Conservation (phyloP, 495 filamentous ascomycete species). For the Neurospora pannonica region DNA sequence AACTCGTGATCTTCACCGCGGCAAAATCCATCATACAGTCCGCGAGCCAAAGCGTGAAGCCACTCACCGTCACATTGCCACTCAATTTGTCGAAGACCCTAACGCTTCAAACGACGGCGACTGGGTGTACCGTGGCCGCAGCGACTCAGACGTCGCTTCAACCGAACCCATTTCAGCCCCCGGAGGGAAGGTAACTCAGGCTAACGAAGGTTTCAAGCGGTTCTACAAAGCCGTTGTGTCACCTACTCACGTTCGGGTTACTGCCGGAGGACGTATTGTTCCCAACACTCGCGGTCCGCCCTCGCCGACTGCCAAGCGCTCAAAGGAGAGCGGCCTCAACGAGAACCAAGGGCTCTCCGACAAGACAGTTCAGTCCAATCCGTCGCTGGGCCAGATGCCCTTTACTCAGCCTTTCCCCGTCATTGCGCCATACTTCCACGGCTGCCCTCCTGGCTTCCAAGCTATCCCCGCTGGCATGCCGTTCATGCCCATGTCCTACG, state of each 20-base stretch:
- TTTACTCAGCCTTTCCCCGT: constrained; percentile 11
- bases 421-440: constrained; percentile 14
- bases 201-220: constrained; percentile 43
- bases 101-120: constrained; percentile 9
- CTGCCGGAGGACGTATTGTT: constrained; percentile 47
- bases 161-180: constrained; percentile 38
- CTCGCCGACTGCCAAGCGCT: constrained; percentile 34
- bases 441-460: constrained; percentile 21
- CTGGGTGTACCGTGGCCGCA: constrained; percentile 36
- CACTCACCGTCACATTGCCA: neutral
- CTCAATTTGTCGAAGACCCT: constrained; percentile 1
- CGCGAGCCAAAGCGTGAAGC: constrained; percentile 1
- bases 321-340: constrained; percentile 20
- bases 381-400: constrained; percentile 1
- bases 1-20: neutral
- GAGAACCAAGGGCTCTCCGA: constrained; percentile 9
- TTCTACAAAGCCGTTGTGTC: constrained; percentile 49
- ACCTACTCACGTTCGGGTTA: constrained; percentile 45
- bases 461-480: constrained; percentile 18
- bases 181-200: constrained; percentile 33
- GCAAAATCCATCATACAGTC: neutral
- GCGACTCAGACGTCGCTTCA: constrained; percentile 22
- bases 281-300: constrained; percentile 42
- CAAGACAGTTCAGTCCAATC: constrained; percentile 12
- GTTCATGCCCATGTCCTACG: constrained; percentile 22